Evolutionary conservation across 1,284 basidiomycete genomes (phyloP).

Genomic region (Cystobasidium sp.): DNA sequence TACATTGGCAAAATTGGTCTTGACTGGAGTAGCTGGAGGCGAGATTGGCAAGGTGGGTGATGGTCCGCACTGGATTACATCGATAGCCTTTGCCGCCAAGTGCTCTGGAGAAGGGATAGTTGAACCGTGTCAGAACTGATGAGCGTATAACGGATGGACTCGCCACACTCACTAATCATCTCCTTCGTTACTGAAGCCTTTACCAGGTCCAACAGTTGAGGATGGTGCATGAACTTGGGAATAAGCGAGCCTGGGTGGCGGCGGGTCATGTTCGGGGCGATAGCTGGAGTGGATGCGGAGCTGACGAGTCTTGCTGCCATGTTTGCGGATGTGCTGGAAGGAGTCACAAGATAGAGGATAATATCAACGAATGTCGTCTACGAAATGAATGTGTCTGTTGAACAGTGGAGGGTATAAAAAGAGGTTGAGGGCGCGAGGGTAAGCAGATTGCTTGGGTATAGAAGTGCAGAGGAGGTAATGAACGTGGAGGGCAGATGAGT

Average conservation of each 20-base stretch:
- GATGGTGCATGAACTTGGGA: constrained; percentile 65
- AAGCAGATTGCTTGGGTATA: neutral
- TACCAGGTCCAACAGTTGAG: constrained; percentile 77
- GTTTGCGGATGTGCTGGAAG: constrained; percentile 3
- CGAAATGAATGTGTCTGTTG: constrained; percentile 3
- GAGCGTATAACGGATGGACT: constrained; percentile 1
- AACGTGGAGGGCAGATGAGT: neutral
- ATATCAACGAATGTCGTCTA: constrained; percentile 7
- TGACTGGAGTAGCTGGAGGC: constrained; percentile 55
- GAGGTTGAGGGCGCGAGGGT: neutral
- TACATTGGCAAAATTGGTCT: constrained; percentile 50
- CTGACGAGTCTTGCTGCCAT: constrained; percentile 19
- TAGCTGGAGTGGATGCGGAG: constrained; percentile 17
- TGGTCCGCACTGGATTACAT: constrained; percentile 62
- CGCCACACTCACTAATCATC: constrained; percentile 66
- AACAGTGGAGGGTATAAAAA: neutral
- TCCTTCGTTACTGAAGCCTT: constrained; percentile 74
- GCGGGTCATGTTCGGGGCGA: constrained; percentile 45
- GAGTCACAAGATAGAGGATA: neutral
- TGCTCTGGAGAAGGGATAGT: constrained; percentile 55
- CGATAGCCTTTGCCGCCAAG: constrained; percentile 69
- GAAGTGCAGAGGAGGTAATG: neutral
- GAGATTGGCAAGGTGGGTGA: constrained; percentile 48
- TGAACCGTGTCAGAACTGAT: too few relatives aligned
- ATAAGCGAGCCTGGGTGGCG: constrained; percentile 53